Percentiles rank a stretch among this genome's conserved stretches.
Evolutionary conservation across 2,329 filamentous ascomycete genomes (phyloP).

Genomic region (Niveomyces coronatus): DNA sequence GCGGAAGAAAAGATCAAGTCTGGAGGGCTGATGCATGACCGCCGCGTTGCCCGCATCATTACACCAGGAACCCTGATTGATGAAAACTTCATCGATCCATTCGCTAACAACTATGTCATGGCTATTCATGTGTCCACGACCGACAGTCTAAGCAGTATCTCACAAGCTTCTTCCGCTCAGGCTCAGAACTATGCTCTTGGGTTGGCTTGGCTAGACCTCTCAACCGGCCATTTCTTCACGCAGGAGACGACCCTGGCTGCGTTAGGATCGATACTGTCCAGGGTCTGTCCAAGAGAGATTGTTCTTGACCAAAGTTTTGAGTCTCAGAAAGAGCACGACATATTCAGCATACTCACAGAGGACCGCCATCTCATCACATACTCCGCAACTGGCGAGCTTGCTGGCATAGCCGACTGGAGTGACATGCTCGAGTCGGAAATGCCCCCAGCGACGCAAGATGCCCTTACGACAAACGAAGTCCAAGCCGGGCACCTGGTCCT

Average conservation of each 20-base stretch:
- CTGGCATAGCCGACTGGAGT: constrained; percentile 55
- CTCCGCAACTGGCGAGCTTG: constrained; percentile 37
- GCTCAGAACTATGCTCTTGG: constrained; percentile 41
- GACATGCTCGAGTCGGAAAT: constrained; percentile 69
- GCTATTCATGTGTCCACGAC: constrained; percentile 53
- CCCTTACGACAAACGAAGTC: constrained; percentile 61
- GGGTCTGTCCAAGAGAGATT: constrained; percentile 76
- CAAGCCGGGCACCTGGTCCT: constrained; percentile 71
- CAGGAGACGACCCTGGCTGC: constrained; percentile 61
- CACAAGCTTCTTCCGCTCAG: not conserved
- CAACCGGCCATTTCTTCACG: constrained; percentile 88
- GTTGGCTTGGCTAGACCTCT: constrained; percentile 88
- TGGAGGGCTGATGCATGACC: constrained; percentile 74
- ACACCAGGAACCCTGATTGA: constrained; percentile 95
- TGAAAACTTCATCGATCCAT: constrained; percentile 93
- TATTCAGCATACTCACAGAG: constrained; percentile 61
- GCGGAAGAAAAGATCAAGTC: constrained; percentile 59
- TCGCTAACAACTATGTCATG: constrained; percentile 86
- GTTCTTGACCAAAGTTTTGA: constrained; percentile 60
- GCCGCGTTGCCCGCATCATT: constrained; percentile 75
- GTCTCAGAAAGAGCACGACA: constrained; percentile 44
- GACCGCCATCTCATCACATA: constrained; percentile 71
- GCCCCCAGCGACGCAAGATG: constrained; percentile 34
- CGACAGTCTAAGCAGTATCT: not conserved
- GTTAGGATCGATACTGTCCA: constrained; percentile 70